Conservation (phyloP, 2,329 filamentous ascomycete genomes). For the Hortaea sp. region DNA sequence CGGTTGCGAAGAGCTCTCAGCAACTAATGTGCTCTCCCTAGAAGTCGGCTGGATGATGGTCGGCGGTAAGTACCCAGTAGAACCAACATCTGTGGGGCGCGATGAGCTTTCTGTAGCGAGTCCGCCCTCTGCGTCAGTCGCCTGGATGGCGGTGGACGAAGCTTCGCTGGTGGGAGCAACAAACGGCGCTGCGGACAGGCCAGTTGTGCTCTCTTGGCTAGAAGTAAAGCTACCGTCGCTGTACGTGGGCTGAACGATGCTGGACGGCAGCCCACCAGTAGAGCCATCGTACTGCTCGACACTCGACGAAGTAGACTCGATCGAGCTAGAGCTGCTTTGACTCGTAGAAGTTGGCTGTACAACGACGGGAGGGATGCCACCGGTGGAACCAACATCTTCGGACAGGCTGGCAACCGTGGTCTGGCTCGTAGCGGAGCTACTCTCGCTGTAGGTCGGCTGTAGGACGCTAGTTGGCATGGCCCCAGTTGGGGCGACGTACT, state of each 20-base stretch:
- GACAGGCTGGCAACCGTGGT: neutral
- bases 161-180: too few relatives aligned
- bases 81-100: neutral
- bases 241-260: neutral
- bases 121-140: too few relatives aligned
- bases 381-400: neutral
- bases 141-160: too few relatives aligned
- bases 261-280: neutral
- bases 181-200: neutral
- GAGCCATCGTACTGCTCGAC: neutral
- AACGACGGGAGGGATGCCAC: neutral
- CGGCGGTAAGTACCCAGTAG: neutral
- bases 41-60: neutral
- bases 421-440: neutral
- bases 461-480: constrained; percentile 1
- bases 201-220: neutral
- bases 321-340: neutral
- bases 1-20: neutral
- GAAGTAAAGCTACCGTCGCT: neutral
- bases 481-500: constrained; percentile 6
- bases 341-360: neutral
- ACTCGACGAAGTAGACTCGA: neutral
- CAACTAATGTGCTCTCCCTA: neutral
- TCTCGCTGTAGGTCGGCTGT: neutral
- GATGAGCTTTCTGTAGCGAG: too few relatives aligned